Percentiles rank a stretch among this genome's conserved stretches.
Conservation (phyloP, 2,329 filamentous ascomycete genomes). For the Acephala macrosclerotiorum region DNA sequence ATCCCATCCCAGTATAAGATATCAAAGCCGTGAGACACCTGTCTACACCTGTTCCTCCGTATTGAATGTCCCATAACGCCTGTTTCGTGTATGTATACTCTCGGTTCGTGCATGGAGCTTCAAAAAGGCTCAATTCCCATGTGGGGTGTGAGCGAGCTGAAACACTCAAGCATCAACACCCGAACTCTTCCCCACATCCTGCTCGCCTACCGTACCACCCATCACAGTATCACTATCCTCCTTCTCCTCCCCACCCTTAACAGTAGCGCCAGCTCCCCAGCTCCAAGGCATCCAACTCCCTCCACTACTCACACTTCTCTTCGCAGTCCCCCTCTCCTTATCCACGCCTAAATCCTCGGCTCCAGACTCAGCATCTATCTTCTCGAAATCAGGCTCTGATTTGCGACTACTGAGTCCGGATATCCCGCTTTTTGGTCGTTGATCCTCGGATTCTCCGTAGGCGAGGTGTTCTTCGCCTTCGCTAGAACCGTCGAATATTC, state of each 20-base stretch:
- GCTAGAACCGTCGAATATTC: constrained; percentile 42
- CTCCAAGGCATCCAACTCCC: constrained; percentile 59
- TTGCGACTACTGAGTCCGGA: constrained; percentile 78
- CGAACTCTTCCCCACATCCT: constrained; percentile 32
- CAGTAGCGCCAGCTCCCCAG: constrained; percentile 45
- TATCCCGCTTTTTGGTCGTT: constrained; percentile 39
- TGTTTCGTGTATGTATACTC: background rate
- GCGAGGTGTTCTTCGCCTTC: constrained; percentile 38
- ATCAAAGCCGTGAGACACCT: constrained; percentile 25
- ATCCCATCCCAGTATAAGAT: constrained; percentile 10
- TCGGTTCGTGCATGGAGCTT: background rate
- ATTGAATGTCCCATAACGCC: constrained; percentile 1
- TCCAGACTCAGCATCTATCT: constrained; percentile 79
- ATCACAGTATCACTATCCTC: constrained; percentile 29
- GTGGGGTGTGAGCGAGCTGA: background rate
- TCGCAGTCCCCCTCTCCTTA: constrained; percentile 37
- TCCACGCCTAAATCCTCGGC: constrained; percentile 58
- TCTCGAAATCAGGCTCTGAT: constrained; percentile 89
- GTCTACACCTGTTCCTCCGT: constrained; percentile 13
- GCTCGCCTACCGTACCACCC: constrained; percentile 1
- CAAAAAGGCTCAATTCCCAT: background rate
- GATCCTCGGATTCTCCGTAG: constrained; percentile 41
- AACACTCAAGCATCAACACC: constrained; percentile 28
- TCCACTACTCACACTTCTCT: constrained; percentile 43
- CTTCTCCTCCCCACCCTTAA: constrained; percentile 6